Evolutionary conservation across 495 filamentous ascomycete genomes (phyloP), one percentile per base, ranked within the genome.

Genomic region (Podospora bellae-mahoneyi): DNA sequence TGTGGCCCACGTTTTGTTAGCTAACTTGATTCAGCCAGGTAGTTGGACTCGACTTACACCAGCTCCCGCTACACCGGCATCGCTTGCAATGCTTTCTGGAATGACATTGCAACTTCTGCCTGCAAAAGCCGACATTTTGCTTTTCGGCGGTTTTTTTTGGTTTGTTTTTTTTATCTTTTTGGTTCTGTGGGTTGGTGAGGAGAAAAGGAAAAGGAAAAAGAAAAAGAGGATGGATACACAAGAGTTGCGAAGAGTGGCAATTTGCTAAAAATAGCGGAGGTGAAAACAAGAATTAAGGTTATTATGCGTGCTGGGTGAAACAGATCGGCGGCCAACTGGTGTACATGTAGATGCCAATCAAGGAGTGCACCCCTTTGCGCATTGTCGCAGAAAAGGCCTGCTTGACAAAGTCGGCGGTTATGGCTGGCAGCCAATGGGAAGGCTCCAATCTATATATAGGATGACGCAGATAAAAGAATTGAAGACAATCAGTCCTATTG

Each of bases 61-160:
- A 55, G 81, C 78, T 53, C 86, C 86, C 15, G 85, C 85, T 54
- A 88, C 84, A 69, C 85, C 86, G 6, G 84, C 78, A 72, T 88
- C 86, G 70, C 82, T 84, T 3, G 77, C 69, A 9, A 80, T 76
- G 2, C 71, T 64, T 15, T 68, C 69, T 5, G 86, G 85, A 62
- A 83, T 75, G 30, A 73, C 30, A 20, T 78, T 79, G 73, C 86
- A 88, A 60, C 84, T 83, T 54, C 70, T 69, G 58, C 60, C 44
- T 4, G 30, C 58, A 18, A 72, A 70, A 18, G 48, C 61, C 2
- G 27, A 2, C 70, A 78, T 79, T 66, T n/a, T 56, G 55, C 16
- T 44, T 16, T 1, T 20, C 2, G 44, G 16, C 23, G 23, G 23
- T 23, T 13, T 27, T 32, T 39, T 5, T 39, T 1, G 34, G 34